phyloP scores from a whole-genome alignment of 208 protist species.

The Leishmania martiniquensis region DNA sequence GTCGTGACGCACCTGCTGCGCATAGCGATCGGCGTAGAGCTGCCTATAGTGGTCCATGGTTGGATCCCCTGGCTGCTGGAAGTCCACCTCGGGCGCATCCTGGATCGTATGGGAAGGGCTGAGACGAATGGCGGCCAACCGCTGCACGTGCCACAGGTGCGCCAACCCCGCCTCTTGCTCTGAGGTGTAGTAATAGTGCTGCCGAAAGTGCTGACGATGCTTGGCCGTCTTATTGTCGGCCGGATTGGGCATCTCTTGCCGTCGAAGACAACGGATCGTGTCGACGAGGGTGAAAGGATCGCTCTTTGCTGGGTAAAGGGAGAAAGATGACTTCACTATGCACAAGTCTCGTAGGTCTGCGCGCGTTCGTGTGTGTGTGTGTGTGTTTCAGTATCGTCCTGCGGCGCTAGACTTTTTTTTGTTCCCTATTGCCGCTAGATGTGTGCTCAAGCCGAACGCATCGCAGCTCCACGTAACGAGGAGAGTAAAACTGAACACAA shows the following conservation, averaged over 20 bases:
- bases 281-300: neutral
- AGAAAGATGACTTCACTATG: neutral
- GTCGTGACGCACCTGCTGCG: conserved; percentile 39
- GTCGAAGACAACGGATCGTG: neutral
- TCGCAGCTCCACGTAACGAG: neutral
- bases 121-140: conserved; percentile 51
- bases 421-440: neutral
- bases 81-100: conserved; percentile 57
- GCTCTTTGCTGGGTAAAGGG: neutral
- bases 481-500: no score
- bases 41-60: conserved; percentile 22
- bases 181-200: conserved; percentile 46
- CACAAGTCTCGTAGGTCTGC: no score
- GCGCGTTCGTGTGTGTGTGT: no score
- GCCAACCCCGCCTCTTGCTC: conserved; percentile 51
- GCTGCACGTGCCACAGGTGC: conserved; percentile 74
- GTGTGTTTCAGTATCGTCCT: neutral
- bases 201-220: conserved; percentile 41
- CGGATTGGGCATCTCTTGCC: conserved; percentile 12
- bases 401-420: neutral
- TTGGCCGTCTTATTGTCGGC: conserved; percentile 31
- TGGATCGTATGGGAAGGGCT: conserved; percentile 43
- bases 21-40: conserved; percentile 37
- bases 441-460: neutral
- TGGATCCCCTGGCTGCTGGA: conserved; percentile 37